Evolutionary conservation across 768 basidiomycete species (phyloP).

Genomic region (Calvatia gigantea): DNA sequence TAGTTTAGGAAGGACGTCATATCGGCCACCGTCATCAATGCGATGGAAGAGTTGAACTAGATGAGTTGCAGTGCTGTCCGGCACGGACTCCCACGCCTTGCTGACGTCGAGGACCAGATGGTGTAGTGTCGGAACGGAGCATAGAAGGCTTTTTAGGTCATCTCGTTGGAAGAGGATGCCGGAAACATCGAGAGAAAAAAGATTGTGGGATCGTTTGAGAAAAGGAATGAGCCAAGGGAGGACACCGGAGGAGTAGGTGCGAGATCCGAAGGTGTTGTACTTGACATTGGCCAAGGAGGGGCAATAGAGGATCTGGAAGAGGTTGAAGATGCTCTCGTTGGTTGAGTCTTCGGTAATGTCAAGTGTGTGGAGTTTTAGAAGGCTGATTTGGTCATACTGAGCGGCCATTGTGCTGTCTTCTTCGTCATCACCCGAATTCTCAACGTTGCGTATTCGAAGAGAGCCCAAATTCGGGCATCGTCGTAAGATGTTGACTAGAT

Average conservation of each 20-base stretch:
- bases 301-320: neutral
- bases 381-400: neutral
- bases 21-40: neutral
- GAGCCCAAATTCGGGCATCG: slow-evolving; percentile 3
- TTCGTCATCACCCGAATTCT: neutral
- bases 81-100: neutral
- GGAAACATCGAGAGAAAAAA: slow-evolving; percentile 5
- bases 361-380: slow-evolving; percentile 2
- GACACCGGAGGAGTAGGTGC: neutral
- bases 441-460: slow-evolving; percentile 6
- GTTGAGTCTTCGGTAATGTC: slow-evolving; percentile 7
- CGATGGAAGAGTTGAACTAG: slow-evolving; percentile 9
- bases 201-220: slow-evolving; percentile 1
- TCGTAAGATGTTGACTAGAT: neutral
- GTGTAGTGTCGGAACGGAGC: slow-evolving; percentile 1
- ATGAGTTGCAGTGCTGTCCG: neutral
- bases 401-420: neutral
- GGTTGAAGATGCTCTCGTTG: neutral
- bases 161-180: slow-evolving; percentile 10
- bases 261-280: slow-evolving; percentile 12
- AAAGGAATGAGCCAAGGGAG: slow-evolving; percentile 3
- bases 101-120: slow-evolving; percentile 4
- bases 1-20: slow-evolving; percentile 8
- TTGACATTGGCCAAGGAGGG: slow-evolving; percentile 3
- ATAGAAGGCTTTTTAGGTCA: neutral